Conservation (phyloP, 2,329 filamentous ascomycete genomes). For the Lecanicillium sp. region DNA sequence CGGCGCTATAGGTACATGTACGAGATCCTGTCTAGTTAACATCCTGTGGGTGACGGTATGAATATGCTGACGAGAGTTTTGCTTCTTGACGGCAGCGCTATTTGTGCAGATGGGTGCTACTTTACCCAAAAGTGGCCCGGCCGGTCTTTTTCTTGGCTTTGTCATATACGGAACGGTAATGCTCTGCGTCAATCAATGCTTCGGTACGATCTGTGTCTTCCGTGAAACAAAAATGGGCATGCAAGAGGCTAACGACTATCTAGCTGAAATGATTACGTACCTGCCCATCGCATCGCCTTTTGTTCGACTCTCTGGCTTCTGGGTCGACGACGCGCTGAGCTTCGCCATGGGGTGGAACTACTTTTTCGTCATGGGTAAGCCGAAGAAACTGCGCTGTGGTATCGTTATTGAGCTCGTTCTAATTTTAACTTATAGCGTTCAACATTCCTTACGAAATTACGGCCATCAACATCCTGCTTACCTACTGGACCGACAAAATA, state of each 20-base stretch:
- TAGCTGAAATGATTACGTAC: slow-evolving; percentile 44
- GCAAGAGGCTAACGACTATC: background rate
- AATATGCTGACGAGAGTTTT: background rate
- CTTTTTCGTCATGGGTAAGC: slow-evolving; percentile 41
- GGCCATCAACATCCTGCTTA: slow-evolving; percentile 42
- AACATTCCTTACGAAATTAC: slow-evolving; percentile 47
- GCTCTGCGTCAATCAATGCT: slow-evolving; percentile 25
- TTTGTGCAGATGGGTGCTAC: slow-evolving; percentile 26
- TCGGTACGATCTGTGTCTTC: slow-evolving; percentile 1
- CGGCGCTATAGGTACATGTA: slow-evolving; percentile 5
- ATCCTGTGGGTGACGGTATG: no score
- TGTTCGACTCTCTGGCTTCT: slow-evolving; percentile 39
- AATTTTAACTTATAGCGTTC: slow-evolving; percentile 18
- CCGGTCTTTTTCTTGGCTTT: slow-evolving; percentile 27
- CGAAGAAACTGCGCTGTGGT: no score
- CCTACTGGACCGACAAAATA: slow-evolving; percentile 41
- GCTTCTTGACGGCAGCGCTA: slow-evolving; percentile 15
- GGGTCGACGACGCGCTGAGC: slow-evolving; percentile 42
- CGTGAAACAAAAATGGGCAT: background rate
- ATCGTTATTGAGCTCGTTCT: no score
- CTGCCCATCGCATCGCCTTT: slow-evolving; percentile 40
- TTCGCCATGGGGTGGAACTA: slow-evolving; percentile 44
- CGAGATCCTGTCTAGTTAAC: background rate
- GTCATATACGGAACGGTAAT: slow-evolving; percentile 21
- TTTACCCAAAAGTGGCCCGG: slow-evolving; percentile 29